Conservation (phyloP, 148 eudicot genomes). For the Rhododendron williamsianum region DNA sequence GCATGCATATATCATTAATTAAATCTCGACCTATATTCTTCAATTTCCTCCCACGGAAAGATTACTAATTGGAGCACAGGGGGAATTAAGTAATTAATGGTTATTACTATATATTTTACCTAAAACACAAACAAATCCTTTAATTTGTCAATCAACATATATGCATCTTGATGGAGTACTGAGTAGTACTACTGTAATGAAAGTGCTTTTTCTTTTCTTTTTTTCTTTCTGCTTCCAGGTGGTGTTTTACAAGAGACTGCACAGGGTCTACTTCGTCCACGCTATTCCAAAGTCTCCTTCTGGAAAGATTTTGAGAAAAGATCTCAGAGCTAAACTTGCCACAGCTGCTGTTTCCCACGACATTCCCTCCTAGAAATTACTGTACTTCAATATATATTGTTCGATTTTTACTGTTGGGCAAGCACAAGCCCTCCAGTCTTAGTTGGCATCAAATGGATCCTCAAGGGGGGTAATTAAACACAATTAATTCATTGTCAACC, state of each 20-base stretch:
- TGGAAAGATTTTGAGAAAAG: conserved; percentile 81
- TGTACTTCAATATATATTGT: background rate
- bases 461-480: background rate
- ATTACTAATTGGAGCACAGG: background rate
- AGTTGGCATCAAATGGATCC: background rate
- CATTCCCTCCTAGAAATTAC: background rate
- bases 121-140: background rate
- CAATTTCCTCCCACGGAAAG: background rate
- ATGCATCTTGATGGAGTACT: background rate
- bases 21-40: background rate
- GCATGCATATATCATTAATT: background rate
- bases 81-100: background rate
- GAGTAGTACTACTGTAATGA: background rate
- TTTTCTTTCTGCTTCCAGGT: conserved; percentile 31
- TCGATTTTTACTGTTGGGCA: background rate
- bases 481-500: background rate
- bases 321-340: conserved; percentile 57
- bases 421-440: background rate
- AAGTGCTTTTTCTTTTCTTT: conserved; percentile 24
- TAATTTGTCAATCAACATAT: background rate
- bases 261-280: conserved; percentile 66
- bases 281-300: conserved; percentile 82
- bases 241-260: conserved; percentile 81
- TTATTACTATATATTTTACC: background rate
- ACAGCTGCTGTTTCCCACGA: background rate